phyloP scores from a whole-genome alignment of 306 rosid species.

The Datisca glomerata region DNA sequence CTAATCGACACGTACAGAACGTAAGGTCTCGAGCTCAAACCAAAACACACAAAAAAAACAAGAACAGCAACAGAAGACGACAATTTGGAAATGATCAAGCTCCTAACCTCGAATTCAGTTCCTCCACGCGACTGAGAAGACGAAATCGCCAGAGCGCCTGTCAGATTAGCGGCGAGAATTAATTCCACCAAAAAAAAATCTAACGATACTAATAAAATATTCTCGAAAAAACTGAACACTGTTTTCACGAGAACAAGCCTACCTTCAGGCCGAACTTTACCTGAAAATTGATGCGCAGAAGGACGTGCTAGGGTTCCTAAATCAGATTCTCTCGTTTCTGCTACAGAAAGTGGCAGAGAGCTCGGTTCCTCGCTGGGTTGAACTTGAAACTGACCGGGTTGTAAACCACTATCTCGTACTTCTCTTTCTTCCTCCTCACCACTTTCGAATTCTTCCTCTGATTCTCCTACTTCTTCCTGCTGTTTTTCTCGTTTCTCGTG shows the following conservation, averaged over 20 bases:
- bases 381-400: not conserved
- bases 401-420: constrained; percentile 13
- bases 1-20: too few species aligned
- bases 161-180: constrained; percentile 15
- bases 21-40: too few species aligned
- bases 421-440: constrained; percentile 9
- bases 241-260: constrained; percentile 18
- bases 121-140: constrained; percentile 18
- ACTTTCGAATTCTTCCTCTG: constrained; percentile 9
- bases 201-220: too few species aligned
- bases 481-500: constrained; percentile 6
- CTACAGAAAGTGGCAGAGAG: constrained; percentile 2
- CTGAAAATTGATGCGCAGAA: constrained; percentile 15
- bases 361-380: constrained; percentile 18
- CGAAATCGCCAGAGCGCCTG: constrained; percentile 38
- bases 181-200: constrained; percentile 5
- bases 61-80: not conserved
- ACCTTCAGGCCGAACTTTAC: constrained; percentile 33
- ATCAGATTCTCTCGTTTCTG: constrained; percentile 7
- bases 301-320: constrained; percentile 55
- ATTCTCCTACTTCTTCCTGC: constrained; percentile 14
- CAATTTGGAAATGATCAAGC: constrained; percentile 10
- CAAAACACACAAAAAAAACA: too few species aligned
- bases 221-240: too few species aligned
- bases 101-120: constrained; percentile 49